These are phyloP conservation scores for Solanum gracilifrons DNA, from an alignment of 257 asterid genomes.

Conservation along the genomic window DNA sequence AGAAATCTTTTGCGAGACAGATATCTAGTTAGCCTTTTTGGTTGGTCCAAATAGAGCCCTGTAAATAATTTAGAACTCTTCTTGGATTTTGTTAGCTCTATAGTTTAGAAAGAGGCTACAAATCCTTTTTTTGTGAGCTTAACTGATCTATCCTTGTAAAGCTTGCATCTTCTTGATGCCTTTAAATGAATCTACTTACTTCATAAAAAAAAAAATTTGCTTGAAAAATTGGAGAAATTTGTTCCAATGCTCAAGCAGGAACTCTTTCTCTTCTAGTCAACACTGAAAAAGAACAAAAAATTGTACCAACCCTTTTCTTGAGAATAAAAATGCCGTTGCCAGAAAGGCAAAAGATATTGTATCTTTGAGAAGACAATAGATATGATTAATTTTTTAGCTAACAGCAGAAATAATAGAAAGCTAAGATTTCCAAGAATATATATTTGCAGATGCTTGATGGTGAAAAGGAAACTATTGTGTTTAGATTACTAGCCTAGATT, in stretches of 20 bases:
- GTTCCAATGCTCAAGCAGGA: background rate
- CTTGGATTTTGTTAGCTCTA: no score
- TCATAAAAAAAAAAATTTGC: no score
- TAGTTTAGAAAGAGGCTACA: no score
- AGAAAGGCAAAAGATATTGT: background rate
- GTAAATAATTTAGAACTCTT: no score
- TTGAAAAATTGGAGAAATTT: background rate
- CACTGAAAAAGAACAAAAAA: background rate
- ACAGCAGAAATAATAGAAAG: background rate
- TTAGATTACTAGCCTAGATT: background rate
- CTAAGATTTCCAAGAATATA: background rate
- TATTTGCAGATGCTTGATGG: background rate
- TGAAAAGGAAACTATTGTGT: background rate
- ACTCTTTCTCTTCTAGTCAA: background rate
- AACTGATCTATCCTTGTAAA: no score
- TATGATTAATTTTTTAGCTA: background rate
- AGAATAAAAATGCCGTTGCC: background rate
- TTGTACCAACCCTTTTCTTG: background rate
- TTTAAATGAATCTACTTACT: no score
- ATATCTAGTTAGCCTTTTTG: no score
- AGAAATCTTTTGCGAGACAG: no score
- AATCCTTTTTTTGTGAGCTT: no score
- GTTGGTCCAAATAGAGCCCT: no score
- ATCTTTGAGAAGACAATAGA: background rate
- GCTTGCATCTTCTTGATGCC: no score